phyloP scores from a whole-genome alignment of 768 basidiomycete species.

The Melanogaster broomeanus region DNA sequence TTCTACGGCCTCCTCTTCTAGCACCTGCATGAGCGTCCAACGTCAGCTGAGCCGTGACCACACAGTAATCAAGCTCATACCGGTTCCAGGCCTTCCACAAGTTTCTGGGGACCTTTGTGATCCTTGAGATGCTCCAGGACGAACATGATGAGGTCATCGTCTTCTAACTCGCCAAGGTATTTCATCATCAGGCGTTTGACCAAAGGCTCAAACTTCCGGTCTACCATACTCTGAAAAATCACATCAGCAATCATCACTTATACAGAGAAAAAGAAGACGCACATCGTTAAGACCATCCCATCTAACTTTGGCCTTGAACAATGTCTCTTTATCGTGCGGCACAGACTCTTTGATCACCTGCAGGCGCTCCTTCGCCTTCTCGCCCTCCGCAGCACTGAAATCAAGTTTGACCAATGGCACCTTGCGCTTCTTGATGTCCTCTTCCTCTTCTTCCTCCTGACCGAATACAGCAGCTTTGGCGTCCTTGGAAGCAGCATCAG shows the following conservation, averaged over 20 bases:
- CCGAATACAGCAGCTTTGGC: slow-evolving; percentile 69
- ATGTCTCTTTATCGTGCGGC: slow-evolving; percentile 71
- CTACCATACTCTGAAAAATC: slow-evolving; percentile 67
- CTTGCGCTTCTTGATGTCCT: slow-evolving; percentile 74
- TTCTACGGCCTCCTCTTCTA: slow-evolving; percentile 89
- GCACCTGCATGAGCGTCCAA: slow-evolving; percentile 52
- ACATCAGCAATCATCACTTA: slow-evolving; percentile 12
- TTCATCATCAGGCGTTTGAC: slow-evolving; percentile 82
- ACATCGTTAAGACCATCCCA: slow-evolving; percentile 94
- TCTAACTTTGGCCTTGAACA: slow-evolving; percentile 84
- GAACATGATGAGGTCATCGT: slow-evolving; percentile 93
- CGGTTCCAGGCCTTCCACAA: slow-evolving; percentile 88
- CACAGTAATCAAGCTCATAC: slow-evolving; percentile 51
- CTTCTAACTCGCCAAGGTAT: slow-evolving; percentile 89
- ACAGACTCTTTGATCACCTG: slow-evolving; percentile 76
- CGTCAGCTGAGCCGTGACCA: slow-evolving; percentile 4
- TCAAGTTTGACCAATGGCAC: slow-evolving; percentile 89
- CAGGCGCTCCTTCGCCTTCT: slow-evolving; percentile 77
- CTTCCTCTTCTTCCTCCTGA: slow-evolving; percentile 88
- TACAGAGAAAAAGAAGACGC: slow-evolving; percentile 28
- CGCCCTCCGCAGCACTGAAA: slow-evolving; percentile 80
- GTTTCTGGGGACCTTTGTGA: slow-evolving; percentile 79
- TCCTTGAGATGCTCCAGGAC: slow-evolving; percentile 92
- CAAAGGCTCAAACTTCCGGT: slow-evolving; percentile 83
- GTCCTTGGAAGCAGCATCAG: slow-evolving; percentile 46